Conservation (phyloP, 1,139 yeast species). For the Nakaseomyces uthaithaninus region DNA sequence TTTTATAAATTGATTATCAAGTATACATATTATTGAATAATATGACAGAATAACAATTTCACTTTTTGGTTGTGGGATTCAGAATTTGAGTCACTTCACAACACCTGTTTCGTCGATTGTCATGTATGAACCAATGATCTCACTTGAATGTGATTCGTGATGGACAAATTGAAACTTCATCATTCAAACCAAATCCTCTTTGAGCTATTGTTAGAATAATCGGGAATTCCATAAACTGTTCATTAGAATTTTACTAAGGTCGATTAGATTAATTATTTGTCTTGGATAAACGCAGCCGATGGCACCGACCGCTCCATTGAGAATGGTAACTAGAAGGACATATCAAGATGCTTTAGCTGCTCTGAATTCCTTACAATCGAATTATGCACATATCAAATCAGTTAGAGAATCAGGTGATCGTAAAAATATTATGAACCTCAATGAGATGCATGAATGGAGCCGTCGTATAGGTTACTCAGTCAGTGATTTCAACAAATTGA, state of each 20-base stretch:
- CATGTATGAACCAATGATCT: too few relatives aligned
- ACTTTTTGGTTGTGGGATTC: too few relatives aligned
- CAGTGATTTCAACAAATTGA: slow-evolving; percentile 60
- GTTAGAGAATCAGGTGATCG: slow-evolving; percentile 62
- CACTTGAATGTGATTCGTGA: too few relatives aligned
- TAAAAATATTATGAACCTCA: slow-evolving; percentile 62
- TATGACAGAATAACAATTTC: too few relatives aligned
- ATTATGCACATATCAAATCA: slow-evolving; percentile 83
- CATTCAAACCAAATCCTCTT: not conserved
- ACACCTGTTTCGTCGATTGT: not conserved
- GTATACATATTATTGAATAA: too few relatives aligned
- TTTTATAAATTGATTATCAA: too few relatives aligned
- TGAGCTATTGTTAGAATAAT: too few relatives aligned
- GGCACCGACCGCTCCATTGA: slow-evolving; percentile 17
- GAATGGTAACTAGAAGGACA: slow-evolving; percentile 19
- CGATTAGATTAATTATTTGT: too few relatives aligned
- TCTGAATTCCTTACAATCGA: slow-evolving; percentile 81
- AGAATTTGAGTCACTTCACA: not conserved
- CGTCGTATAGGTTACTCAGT: slow-evolving; percentile 76
- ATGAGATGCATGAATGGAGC: slow-evolving; percentile 89
- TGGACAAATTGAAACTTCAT: not conserved
- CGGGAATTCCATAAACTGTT: too few relatives aligned
- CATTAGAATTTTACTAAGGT: too few relatives aligned
- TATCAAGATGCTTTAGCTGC: slow-evolving; percentile 72
- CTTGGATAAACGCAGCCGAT: slow-evolving; percentile 13